Conservation (phyloP, 169 alveolate species). For the Plasmodium coatneyi region DNA sequence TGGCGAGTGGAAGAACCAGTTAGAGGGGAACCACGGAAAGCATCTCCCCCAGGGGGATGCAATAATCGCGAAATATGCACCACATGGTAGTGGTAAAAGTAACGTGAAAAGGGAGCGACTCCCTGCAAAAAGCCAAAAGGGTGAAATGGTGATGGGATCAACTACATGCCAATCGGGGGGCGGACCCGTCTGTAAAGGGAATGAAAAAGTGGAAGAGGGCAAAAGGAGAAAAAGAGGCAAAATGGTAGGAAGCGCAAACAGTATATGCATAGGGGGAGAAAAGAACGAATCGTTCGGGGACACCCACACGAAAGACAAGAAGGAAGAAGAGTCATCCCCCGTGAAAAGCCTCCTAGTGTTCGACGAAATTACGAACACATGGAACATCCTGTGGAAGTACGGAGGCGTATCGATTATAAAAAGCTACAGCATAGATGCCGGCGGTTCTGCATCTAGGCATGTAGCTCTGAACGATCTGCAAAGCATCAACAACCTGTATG, state of each 20-base stretch:
- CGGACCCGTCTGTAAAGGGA: background rate
- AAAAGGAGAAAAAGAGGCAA: background rate
- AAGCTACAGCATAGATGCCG: background rate
- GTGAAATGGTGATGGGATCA: background rate
- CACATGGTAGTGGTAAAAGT: background rate
- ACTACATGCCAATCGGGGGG: background rate
- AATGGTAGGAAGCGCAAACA: background rate
- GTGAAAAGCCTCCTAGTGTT: slow-evolving; percentile 6
- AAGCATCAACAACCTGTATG: background rate
- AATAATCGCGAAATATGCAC: background rate
- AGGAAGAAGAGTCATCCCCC: background rate
- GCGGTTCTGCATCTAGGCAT: background rate
- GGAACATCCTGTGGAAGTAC: slow-evolving; percentile 7
- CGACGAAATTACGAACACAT: slow-evolving; percentile 11
- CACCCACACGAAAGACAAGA: background rate
- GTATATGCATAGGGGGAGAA: too few relatives aligned
- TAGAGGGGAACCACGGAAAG: background rate
- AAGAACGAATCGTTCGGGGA: background rate
- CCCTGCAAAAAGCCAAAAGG: background rate
- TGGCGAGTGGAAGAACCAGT: background rate
- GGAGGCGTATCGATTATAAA: background rate
- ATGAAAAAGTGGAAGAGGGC: background rate
- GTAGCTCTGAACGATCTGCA: slow-evolving; percentile 14
- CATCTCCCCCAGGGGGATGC: background rate
- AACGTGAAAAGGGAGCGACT: background rate